These are phyloP conservation scores for Pichia norvegensis DNA, from an alignment of 1,139 yeast species.

Conservation along the genomic window DNA sequence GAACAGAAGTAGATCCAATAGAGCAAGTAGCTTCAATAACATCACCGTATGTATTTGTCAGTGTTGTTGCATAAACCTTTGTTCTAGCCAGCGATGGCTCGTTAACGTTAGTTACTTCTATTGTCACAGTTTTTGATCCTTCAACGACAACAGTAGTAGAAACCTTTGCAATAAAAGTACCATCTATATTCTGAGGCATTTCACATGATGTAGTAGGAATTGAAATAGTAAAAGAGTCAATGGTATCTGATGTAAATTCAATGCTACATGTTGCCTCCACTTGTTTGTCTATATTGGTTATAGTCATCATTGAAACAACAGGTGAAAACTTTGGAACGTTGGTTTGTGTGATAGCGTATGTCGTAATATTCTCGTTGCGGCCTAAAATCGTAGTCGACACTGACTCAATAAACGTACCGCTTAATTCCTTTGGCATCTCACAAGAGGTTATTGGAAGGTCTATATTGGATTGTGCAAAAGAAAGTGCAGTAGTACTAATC, in stretches of 20 bases:
- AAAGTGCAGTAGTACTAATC: not conserved
- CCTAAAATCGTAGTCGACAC: too few relatives aligned
- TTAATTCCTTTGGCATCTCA: not conserved
- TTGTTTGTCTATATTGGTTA: not conserved
- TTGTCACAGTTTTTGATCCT: not conserved
- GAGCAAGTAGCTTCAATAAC: not conserved
- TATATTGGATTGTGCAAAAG: not conserved
- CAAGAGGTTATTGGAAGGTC: not conserved
- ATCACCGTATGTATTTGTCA: not conserved
- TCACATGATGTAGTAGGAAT: not conserved
- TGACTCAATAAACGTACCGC: too few relatives aligned
- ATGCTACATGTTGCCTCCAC: not conserved
- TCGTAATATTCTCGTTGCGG: not conserved
- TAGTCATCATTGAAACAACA: not conserved
- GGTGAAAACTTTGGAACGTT: not conserved
- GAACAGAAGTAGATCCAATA: not conserved
- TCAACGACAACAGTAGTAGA: not conserved
- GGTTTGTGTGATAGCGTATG: not conserved
- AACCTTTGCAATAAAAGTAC: not conserved
- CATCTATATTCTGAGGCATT: not conserved
- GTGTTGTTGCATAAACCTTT: not conserved
- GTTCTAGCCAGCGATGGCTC: not conserved
- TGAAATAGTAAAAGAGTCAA: not conserved
- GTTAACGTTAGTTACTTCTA: not conserved
- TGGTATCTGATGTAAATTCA: not conserved